These are phyloP conservation scores for Cyphellophora attinorum DNA, from an alignment of 2,329 filamentous ascomycete genomes.

Conservation along the genomic window DNA sequence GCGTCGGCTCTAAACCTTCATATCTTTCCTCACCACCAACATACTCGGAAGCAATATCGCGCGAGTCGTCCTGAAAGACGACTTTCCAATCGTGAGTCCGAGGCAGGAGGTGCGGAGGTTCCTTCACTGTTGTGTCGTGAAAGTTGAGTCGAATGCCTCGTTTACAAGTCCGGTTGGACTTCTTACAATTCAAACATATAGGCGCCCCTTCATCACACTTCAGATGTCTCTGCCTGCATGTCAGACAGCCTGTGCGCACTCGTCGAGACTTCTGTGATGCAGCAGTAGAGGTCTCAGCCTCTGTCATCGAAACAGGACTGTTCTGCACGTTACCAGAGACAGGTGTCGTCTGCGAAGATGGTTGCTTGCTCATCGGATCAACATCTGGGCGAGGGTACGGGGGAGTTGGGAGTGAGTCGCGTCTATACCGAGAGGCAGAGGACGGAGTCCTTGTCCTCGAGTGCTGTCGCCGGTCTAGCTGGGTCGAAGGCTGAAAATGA, in stretches of 20 bases:
- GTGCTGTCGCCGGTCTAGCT: constrained; percentile 3
- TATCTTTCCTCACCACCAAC: constrained; percentile 68
- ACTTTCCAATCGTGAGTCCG: constrained; percentile 60
- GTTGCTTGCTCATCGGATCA: constrained; percentile 11
- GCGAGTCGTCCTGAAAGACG: constrained; percentile 78
- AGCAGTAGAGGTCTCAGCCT: constrained; percentile 6
- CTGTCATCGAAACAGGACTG: constrained; percentile 16
- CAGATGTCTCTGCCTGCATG: constrained; percentile 78
- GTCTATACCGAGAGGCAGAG: neutral
- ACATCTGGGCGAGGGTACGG: constrained; percentile 15
- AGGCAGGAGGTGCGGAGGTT: constrained; percentile 48
- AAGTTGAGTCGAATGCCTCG: constrained; percentile 84
- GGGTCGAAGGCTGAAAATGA: constrained; percentile 3
- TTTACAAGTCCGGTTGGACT: constrained; percentile 77
- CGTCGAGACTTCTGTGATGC: constrained; percentile 61
- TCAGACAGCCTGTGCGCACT: constrained; percentile 82
- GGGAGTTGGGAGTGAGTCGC: constrained; percentile 11
- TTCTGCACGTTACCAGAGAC: constrained; percentile 12
- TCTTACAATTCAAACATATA: constrained; percentile 69
- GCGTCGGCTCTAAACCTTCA: constrained; percentile 41
- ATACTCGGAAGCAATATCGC: constrained; percentile 85
- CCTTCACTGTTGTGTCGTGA: constrained; percentile 68
- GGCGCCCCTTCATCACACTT: constrained; percentile 76
- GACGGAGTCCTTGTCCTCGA: neutral
- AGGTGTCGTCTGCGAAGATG: constrained; percentile 16